Base-by-base conservation (phyloP, 192 early-diverging fungal species). In the Oehlia diaphana region DNA sequence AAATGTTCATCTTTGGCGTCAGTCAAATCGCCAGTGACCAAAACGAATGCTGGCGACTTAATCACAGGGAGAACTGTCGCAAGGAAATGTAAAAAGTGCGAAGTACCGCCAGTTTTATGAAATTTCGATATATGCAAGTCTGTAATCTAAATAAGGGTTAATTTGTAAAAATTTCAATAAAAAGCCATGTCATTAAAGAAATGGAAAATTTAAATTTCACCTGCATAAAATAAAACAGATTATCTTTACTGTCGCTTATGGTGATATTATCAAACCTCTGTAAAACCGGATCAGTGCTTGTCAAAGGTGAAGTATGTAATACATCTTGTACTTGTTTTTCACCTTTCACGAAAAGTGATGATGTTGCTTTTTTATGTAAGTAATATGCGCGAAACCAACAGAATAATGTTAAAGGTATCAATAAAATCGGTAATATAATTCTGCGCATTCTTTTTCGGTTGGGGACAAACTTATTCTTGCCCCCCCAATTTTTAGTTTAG, bases 61-160 rank as follows among this genome's bases (percentile, higher is more conserved):
- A 97, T 86, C 39, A 92, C 78, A 21, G 96, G 95, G 19, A 98
- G 83, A 9, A 91, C 92, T 2, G 91, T 89, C 37, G 89, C 83
- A 58, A 96, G 79, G 79, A 94, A 93, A 64, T 92, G 88, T 70
- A 89, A 86, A 77, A 96, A 94, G 74, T 96, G 93, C n/a, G 89
- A 81, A 5, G 93, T 86, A 4, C 91, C 89, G n/a, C 95, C 94
- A 49, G 82, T 76, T 8, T 83, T 82, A 33, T 84, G 80, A 84
- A 85, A 93, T 39, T 90, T 89, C 77, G 94, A 95, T 62, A 97
- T 93, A 82, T 97, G 96, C 13, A 97, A 47, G 81, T 97, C 96
- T 0, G 96, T 92, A 19, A 95, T 87, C 91, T 94, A 83, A 61
- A 66, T 23, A 42, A 67, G 77, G 66, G 63, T 63, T 42, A 21